phyloP scores from a whole-genome alignment of 495 filamentous ascomycete genomes.

The Hypoxylon crocopeplum region DNA sequence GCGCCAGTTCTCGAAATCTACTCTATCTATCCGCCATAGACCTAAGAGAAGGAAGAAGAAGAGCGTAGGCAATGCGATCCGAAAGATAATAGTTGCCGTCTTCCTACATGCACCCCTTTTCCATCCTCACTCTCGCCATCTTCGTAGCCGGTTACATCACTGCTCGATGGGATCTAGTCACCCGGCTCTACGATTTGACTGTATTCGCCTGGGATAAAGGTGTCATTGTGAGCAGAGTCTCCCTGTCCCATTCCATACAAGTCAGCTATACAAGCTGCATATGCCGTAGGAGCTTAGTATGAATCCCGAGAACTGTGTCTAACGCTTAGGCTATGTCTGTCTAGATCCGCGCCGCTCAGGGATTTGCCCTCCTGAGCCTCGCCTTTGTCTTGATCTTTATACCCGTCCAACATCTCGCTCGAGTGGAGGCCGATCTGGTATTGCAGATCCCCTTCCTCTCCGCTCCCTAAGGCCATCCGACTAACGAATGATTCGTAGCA shows the following conservation, averaged over 20 bases:
- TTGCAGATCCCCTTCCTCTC: slow-evolving; percentile 12
- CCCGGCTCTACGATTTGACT: slow-evolving; percentile 90
- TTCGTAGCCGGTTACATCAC: slow-evolving; percentile 99
- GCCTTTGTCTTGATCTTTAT: slow-evolving; percentile 53
- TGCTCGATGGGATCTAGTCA: slow-evolving; percentile 97
- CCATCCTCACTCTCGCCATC: slow-evolving; percentile 89
- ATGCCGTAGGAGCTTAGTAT: not conserved
- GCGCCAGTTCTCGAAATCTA: not conserved
- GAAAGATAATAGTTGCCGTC: slow-evolving; percentile 19
- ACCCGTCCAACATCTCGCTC: slow-evolving; percentile 55
- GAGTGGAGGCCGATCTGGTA: slow-evolving; percentile 54
- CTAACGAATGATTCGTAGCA: slow-evolving; percentile 61
- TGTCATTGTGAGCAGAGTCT: slow-evolving; percentile 76
- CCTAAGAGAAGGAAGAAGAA: not conserved
- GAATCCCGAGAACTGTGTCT: slow-evolving; percentile 4
- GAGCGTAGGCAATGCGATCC: slow-evolving; percentile 38
- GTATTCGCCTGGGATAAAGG: slow-evolving; percentile 99
- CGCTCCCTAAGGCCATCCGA: not conserved
- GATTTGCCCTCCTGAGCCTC: slow-evolving; percentile 49
- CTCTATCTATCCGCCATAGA: not conserved
- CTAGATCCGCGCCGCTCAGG: slow-evolving; percentile 53
- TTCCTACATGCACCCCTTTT: slow-evolving; percentile 89
- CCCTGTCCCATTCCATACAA: not conserved
- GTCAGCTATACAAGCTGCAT: not conserved
- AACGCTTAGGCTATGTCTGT: slow-evolving; percentile 8